Base-by-base conservation (phyloP, 2,329 filamentous ascomycete species). In the Paradendryphiella salina region DNA sequence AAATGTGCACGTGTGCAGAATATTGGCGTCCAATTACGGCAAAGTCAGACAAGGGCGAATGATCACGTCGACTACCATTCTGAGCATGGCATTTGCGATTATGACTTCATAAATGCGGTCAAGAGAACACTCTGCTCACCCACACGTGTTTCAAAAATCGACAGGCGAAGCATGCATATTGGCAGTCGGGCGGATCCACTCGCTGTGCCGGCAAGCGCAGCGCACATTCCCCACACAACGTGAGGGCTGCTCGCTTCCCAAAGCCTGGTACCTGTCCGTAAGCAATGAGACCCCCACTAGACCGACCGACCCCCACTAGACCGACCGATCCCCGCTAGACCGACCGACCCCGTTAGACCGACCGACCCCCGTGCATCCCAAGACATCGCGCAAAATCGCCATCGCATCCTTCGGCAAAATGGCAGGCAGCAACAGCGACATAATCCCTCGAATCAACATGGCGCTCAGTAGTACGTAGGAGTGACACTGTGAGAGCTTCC, bases 51-150 rank as follows among this genome's bases (percentile, higher is more conserved):
- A n/a, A 23, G 3, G 17, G 38, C 13, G 20, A 32, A 33, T 41
- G 39, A 23, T 32, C 39, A 41, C 39, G 28, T 33, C 7, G 28
- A 20, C 26, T 13, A 29, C 17, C 31, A n/a, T 21, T 36, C 10
- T 9, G 34, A 11, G n/a, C 18, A 31, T 7, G 31, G n/a, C 17
- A 11, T 26, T 18, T n/a, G 4, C 26, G 10, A 10, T 8, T 10
- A 51, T 50, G 54, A 57, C 50, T 50, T 54, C 50, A 54, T 45
- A 54, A 6, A 45, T 57, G 46, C 46, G 47, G 43, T 47, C 43
- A 55, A 46, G 35, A n/a, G 29, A 33, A 13, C 31, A 35, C 39
- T 37, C 51, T 59, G 46, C 57, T 60, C 55, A 56, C 15, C 49
- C 44, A 28, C 29, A 54, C 44, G 52, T 50, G 54, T 54, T 58